Percentiles rank a stretch among this genome's conserved stretches.
These are phyloP conservation scores for Allium cepa DNA, from an alignment of 106 monocot genomes.

Conservation along the genomic window DNA sequence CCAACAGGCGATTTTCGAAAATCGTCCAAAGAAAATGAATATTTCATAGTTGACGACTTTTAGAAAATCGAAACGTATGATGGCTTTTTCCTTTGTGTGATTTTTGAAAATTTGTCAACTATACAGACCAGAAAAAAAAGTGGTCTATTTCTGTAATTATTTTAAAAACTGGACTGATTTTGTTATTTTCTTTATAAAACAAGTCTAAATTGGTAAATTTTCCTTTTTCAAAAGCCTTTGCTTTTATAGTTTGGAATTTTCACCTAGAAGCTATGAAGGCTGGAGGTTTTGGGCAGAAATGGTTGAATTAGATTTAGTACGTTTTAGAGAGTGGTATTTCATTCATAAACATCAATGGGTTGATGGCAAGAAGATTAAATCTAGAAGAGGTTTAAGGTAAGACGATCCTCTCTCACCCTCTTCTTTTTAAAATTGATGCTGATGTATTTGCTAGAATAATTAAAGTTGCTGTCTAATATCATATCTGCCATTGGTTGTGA, in stretches of 20 bases:
- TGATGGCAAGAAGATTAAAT: neutral
- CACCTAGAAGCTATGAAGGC: neutral
- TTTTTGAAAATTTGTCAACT: no score
- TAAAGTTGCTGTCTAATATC: no score
- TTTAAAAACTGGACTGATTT: no score
- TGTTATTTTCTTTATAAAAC: no score
- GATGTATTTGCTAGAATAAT: neutral
- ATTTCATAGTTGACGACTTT: no score
- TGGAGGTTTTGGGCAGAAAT: neutral
- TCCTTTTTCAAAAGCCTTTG: neutral
- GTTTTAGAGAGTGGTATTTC: neutral
- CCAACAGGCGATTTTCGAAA: no score
- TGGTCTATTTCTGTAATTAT: no score
- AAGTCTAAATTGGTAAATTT: no score
- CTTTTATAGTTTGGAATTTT: neutral
- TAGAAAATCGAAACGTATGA: no score
- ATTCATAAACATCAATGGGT: neutral
- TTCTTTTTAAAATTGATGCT: neutral
- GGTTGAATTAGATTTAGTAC: neutral
- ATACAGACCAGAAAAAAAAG: no score
- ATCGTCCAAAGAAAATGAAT: no score
- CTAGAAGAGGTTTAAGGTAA: neutral
- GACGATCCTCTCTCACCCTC: neutral
- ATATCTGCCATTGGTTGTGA: neutral
- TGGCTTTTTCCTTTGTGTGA: no score